Percentiles rank a stretch among this genome's conserved stretches.
Evolutionary conservation across 1,139 yeast genomes (phyloP).

Genomic region (Lodderomyces jiufengensis): DNA sequence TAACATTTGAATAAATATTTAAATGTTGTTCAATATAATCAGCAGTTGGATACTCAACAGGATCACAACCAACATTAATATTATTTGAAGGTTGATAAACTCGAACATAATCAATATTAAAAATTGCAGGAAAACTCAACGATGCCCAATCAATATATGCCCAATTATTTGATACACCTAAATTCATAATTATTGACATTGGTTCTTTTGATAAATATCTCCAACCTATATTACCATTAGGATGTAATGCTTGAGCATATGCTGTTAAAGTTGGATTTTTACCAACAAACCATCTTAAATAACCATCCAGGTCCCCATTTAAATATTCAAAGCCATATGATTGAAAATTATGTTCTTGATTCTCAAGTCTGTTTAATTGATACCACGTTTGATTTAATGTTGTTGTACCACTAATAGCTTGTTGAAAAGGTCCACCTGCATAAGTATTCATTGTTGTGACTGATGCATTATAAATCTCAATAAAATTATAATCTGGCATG

Average conservation of each 20-base stretch:
- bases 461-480: conserved; percentile 58
- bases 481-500: conserved; percentile 70
- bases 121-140: conserved; percentile 61
- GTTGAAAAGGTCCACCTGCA: conserved; percentile 83
- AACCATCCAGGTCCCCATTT: conserved; percentile 65
- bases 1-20: conserved; percentile 59
- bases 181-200: conserved; percentile 72
- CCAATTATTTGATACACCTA: conserved; percentile 82
- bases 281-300: conserved; percentile 81
- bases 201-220: conserved; percentile 79
- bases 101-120: conserved; percentile 74
- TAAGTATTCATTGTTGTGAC: conserved; percentile 71
- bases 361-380: conserved; percentile 36
- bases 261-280: conserved; percentile 61
- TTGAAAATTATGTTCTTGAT: conserved; percentile 51
- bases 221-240: conserved; percentile 80
- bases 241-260: conserved; percentile 61
- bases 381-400: conserved; percentile 75
- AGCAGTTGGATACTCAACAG: conserved; percentile 65
- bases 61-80: conserved; percentile 67
- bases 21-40: conserved; percentile 66
- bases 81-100: conserved; percentile 66
- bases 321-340: conserved; percentile 73
- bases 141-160: conserved; percentile 77
- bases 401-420: conserved; percentile 74